Base-by-base conservation (phyloP, 768 basidiomycete species). In the Goffeauzyma gilvescens region DNA sequence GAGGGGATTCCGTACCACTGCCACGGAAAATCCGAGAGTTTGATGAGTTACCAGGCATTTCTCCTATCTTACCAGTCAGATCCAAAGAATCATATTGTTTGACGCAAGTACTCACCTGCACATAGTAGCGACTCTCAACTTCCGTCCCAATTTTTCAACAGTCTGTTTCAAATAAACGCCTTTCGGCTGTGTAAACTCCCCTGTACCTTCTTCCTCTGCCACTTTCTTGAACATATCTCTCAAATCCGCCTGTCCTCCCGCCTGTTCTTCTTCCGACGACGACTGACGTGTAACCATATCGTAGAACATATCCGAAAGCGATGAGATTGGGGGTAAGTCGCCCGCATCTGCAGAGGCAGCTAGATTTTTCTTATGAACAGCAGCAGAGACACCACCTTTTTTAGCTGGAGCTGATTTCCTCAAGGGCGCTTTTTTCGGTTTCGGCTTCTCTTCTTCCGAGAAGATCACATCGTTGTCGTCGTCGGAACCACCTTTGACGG, bases 51-150 rank as follows among this genome's bases (percentile, higher is more conserved):
- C n/a, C n/a, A n/a, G n/a, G n/a, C n/a, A n/a, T n/a, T n/a, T n/a
- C n/a, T n/a, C n/a, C n/a, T n/a, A n/a, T n/a, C n/a, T n/a, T n/a
- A n/a, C n/a, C n/a, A n/a, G n/a, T n/a, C n/a, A n/a, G n/a, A n/a
- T n/a, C n/a, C n/a, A n/a, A n/a, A n/a, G n/a, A n/a, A n/a, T n/a
- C n/a, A n/a, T n/a, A n/a, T n/a, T 3, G 4, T 12, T 18, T 21
- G 6, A 13, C 9, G 13, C 0, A 13, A 0, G 2, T 8, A 52
- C 60, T 45, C 30, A 62, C 58, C 53, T 55, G 59, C 61, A 93
- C 89, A 95, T 95, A 9, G 89, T 95, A 4, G 86, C 89, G 46
- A 95, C 75, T 62, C 86, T 80, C 60, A 95, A 68, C 55, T 81
- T 85, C 45, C 86, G 85, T 45, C 71, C 63, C 36, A 67, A 50